Conservation (phyloP, 441 rosid genomes). For the Populus hybrid region DNA sequence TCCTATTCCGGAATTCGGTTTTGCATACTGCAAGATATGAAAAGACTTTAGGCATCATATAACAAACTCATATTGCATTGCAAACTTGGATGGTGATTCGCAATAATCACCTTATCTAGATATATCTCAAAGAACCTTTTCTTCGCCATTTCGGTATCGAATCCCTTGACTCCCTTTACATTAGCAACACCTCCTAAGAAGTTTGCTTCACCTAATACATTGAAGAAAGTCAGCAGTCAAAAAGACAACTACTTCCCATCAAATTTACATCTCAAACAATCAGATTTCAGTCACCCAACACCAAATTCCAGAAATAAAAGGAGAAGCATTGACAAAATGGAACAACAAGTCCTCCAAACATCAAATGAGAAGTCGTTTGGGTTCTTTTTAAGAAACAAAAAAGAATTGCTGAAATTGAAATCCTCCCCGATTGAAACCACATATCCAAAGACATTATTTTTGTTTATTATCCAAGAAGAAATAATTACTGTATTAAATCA, state of each 20-base stretch:
- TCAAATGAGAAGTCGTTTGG: neutral
- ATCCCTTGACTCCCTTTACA: conserved; percentile 67
- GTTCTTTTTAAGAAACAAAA: neutral
- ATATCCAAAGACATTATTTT: neutral
- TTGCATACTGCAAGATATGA: conserved; percentile 58
- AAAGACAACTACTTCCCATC: conserved; percentile 8
- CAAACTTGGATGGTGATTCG: conserved; percentile 1
- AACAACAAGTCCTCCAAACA: neutral
- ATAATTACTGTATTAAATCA: neutral
- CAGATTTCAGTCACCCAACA: neutral
- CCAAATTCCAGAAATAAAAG: neutral
- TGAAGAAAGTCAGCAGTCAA: conserved; percentile 5
- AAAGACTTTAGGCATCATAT: conserved; percentile 7
- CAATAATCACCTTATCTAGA: conserved; percentile 63
- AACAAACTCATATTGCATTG: conserved; percentile 6
- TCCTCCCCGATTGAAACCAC: neutral
- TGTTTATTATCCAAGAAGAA: neutral
- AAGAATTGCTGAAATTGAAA: neutral
- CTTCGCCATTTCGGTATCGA: conserved; percentile 64
- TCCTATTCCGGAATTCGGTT: conserved; percentile 94
- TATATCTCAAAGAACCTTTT: conserved; percentile 90
- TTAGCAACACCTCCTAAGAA: conserved; percentile 93
- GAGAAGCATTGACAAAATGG: neutral
- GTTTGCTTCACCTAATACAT: conserved; percentile 74
- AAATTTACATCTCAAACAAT: neutral